These are phyloP conservation scores for Setaria italica DNA, from an alignment of 202 grass and related monocot genomes.

Conservation along the genomic window DNA sequence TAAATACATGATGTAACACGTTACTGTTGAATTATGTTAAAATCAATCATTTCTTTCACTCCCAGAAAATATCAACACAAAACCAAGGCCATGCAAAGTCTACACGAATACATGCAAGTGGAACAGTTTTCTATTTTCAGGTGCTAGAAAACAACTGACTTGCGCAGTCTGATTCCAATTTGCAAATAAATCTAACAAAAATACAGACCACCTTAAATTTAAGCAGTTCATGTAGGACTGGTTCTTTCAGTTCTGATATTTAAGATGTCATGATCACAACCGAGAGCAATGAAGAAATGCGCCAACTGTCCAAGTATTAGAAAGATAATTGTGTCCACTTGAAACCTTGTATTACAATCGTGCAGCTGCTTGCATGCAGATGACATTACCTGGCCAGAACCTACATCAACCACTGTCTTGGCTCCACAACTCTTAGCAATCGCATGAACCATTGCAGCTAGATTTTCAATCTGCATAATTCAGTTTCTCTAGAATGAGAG, in stretches of 20 bases:
- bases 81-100: constrained; percentile 4
- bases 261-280: constrained; percentile 19
- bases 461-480: constrained; percentile 73
- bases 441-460: constrained; percentile 62
- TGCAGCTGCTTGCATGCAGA: constrained; percentile 9
- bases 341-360: background rate
- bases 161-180: background rate
- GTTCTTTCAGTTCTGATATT: background rate
- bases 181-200: constrained; percentile 35
- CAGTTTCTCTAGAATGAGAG: constrained; percentile 34
- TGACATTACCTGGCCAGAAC: constrained; percentile 86
- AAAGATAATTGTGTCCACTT: constrained; percentile 5
- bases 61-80: constrained; percentile 27
- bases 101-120: background rate
- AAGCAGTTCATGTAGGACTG: background rate
- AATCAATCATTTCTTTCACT: background rate
- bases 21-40: background rate
- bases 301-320: constrained; percentile 7
- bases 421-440: constrained; percentile 55
- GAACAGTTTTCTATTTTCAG: background rate
- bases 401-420: constrained; percentile 87
- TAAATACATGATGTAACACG: constrained; percentile 13
- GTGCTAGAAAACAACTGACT: background rate
- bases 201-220: background rate
- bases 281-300: background rate